Evolutionary conservation across 1,284 basidiomycete genomes (phyloP), one percentile per base, ranked within the genome.

Genomic region (Blastosporella zonata): DNA sequence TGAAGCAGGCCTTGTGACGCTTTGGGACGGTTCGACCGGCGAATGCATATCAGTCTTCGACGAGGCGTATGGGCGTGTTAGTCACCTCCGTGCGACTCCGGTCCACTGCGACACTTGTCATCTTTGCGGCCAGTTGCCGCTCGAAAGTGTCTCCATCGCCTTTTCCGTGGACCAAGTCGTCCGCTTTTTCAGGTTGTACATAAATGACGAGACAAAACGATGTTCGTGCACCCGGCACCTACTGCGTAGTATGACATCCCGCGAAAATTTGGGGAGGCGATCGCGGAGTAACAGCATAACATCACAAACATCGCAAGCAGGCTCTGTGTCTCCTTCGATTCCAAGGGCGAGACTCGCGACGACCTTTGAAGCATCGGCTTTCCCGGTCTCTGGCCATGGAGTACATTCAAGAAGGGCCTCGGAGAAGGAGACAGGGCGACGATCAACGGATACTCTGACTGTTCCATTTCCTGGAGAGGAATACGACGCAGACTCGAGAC

Each of bases 331-430:
- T 1, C 76, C 79, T 5, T 60, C 69, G 12, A 68, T 70, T 17
- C 65, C 72, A 3, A 73, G 78, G 40, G 70, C 75, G 27, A 68
- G 79, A 45, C 50, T 73, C 18, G 58, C 67, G 2, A 71, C 78
- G 5, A 66, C 73, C 2, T 69, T 72, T 18, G 79, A 81, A 47
- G 60, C 69, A 1, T 67, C 73, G 6, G 70, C 77, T 17, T 90
- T 88, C 60, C 89, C 88, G 12, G 75, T 89, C 22, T 90, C 89
- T 12, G 84, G 75, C 4, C 89, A 91, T 59, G 88, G 89, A 7
- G 73, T 84, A 18, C 83, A 89, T 57, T 83, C 84, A 27, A 77
- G 84, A 33, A 74, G 84, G 38, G 74, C 75, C 15, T 84, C 84
- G 3, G 85, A 87, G 58, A 84, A 83, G 63, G 82, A 84, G 39